phyloP scores from a whole-genome alignment of 192 early-diverging fungal genomes.

The Irineochytrium annulatum region DNA sequence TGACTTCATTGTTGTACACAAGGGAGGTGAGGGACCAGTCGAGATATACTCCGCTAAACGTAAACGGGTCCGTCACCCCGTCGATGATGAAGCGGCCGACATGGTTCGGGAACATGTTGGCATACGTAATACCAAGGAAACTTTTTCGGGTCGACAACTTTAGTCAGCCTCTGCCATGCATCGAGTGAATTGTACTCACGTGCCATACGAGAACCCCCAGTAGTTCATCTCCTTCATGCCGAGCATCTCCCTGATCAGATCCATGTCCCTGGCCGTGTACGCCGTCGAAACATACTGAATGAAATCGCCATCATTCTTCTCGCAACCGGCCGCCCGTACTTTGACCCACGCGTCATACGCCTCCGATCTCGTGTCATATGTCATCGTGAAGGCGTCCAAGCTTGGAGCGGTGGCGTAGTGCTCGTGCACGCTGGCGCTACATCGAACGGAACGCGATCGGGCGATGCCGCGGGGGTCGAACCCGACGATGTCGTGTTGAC shows the following conservation, averaged over 20 bases:
- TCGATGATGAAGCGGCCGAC: conserved; percentile 42
- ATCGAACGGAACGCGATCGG: conserved; percentile 16
- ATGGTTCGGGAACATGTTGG: conserved; percentile 50
- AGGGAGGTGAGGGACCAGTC: not conserved
- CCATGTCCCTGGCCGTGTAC: conserved; percentile 41
- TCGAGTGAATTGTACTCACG: no score
- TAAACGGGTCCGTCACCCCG: conserved; percentile 32
- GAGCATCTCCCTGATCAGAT: conserved; percentile 34
- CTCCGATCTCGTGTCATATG: not conserved
- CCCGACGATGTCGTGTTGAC: conserved; percentile 36
- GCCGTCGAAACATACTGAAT: conserved; percentile 39
- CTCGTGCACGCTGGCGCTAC: not conserved
- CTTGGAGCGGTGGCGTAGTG: not conserved
- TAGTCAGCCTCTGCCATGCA: no score
- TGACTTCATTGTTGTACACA: conserved; percentile 6
- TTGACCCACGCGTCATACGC: not conserved
- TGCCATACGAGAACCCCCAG: conserved; percentile 43
- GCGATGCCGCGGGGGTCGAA: conserved; percentile 41
- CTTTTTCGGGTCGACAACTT: not conserved
- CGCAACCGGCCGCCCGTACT: conserved; percentile 17
- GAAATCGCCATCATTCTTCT: conserved; percentile 22
- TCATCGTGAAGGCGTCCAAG: not conserved
- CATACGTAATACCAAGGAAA: conserved; percentile 37
- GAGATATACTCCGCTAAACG: conserved; percentile 15
- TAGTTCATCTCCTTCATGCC: conserved; percentile 34